These are phyloP conservation scores for Quercus tomentella DNA, from an alignment of 331 rosid species.

Conservation along the genomic window DNA sequence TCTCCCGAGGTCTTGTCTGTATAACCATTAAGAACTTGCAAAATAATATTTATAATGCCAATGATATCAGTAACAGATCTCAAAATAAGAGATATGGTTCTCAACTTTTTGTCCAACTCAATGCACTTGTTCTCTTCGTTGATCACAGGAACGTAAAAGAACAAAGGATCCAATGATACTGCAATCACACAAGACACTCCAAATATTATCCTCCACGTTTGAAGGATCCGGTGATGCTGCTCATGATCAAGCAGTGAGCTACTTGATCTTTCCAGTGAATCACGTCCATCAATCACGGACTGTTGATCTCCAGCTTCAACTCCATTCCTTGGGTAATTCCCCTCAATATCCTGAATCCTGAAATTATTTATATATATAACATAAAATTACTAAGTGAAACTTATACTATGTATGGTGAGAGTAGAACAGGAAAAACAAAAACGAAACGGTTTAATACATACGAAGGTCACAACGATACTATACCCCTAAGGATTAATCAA, in stretches of 20 bases:
- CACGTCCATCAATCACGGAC: too few species aligned
- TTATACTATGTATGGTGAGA: too few species aligned
- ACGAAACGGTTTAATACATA: too few species aligned
- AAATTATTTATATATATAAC: too few species aligned
- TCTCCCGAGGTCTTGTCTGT: not conserved
- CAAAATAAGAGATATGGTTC: not conserved
- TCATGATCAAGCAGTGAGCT: too few species aligned
- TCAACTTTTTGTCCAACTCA: constrained; percentile 16
- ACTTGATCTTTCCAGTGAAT: too few species aligned
- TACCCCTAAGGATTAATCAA: too few species aligned
- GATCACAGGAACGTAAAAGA: constrained; percentile 33
- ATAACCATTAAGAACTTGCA: constrained; percentile 9
- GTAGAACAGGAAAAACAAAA: too few species aligned
- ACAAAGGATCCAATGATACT: constrained; percentile 35
- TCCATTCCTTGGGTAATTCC: not conserved
- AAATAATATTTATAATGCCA: constrained; percentile 15
- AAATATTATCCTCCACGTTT: constrained; percentile 2
- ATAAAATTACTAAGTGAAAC: too few species aligned
- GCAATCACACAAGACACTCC: constrained; percentile 25
- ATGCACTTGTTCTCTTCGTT: constrained; percentile 12
- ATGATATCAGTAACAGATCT: constrained; percentile 20
- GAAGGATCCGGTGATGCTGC: too few species aligned
- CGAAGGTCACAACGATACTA: too few species aligned
- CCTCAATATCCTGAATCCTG: too few species aligned
- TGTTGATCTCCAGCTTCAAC: not conserved